phyloP scores from a whole-genome alignment of 345 rosid species.

The Moricandia arvensis region DNA sequence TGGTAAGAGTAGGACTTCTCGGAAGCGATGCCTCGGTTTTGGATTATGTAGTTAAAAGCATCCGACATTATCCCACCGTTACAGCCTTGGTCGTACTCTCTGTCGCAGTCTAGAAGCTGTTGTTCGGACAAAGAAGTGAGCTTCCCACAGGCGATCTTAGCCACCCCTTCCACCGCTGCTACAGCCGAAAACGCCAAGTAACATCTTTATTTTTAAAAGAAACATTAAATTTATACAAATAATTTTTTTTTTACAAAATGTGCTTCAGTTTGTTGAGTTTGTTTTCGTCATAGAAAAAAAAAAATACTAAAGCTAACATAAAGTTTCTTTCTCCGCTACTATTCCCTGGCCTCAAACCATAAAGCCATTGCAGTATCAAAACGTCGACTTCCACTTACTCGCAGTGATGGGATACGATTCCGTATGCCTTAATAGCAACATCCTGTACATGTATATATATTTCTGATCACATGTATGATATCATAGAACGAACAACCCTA shows the following conservation, averaged over 20 bases:
- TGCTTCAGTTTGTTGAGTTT: too few species aligned
- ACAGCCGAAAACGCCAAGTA: neutral
- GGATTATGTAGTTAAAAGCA: neutral
- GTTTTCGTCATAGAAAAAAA: too few species aligned
- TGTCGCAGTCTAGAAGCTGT: neutral
- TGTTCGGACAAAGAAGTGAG: neutral
- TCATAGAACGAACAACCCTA: neutral
- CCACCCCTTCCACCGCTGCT: neutral
- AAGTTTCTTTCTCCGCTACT: too few species aligned
- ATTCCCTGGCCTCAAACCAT: too few species aligned
- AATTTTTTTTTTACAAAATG: too few species aligned
- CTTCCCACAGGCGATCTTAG: neutral
- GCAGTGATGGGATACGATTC: too few species aligned
- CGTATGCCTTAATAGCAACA: neutral
- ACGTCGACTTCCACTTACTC: too few species aligned
- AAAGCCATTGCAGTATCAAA: too few species aligned
- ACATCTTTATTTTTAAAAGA: too few species aligned
- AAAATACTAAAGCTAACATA: too few species aligned
- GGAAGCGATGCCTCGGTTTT: neutral
- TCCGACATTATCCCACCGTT: neutral
- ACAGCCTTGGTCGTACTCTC: neutral
- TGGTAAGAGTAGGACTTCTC: neutral
- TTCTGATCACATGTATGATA: neutral
- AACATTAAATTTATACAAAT: too few species aligned
- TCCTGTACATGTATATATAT: neutral